Conservation (phyloP, 345 rosid genomes). For the Litchi chinensis region DNA sequence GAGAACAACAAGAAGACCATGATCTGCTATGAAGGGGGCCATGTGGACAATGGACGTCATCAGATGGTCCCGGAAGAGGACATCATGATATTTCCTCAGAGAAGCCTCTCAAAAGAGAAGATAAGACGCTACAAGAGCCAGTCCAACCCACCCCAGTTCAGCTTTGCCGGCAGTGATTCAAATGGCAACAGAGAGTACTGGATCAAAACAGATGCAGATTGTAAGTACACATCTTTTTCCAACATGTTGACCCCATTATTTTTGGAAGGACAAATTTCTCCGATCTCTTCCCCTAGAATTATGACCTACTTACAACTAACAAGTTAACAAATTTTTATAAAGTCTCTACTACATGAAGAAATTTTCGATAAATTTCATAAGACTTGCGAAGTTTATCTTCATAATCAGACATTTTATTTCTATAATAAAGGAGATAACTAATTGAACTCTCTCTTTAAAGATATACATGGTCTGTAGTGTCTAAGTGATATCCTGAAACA, state of each 20-base stretch:
- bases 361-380: not conserved
- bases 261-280: not conserved
- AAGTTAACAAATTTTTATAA: no score
- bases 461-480: no score
- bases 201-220: constrained; percentile 84
- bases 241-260: not conserved
- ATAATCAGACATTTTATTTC: no score
- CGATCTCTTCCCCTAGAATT: not conserved
- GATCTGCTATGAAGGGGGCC: constrained; percentile 20
- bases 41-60: constrained; percentile 35
- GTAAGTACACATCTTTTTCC: constrained; percentile 47
- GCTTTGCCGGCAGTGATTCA: constrained; percentile 44
- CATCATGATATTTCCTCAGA: constrained; percentile 42
- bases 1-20: constrained; percentile 44
- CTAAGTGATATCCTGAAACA: no score
- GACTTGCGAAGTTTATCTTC: no score
- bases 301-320: not conserved
- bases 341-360: not conserved
- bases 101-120: constrained; percentile 34
- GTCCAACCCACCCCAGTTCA: constrained; percentile 45
- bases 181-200: constrained; percentile 74
- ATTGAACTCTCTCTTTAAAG: no score
- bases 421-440: no score
- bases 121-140: constrained; percentile 51
- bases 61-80: constrained; percentile 46